Evolutionary conservation across 345 rosid species (phyloP).

Genomic region (Linum usitatissimum): DNA sequence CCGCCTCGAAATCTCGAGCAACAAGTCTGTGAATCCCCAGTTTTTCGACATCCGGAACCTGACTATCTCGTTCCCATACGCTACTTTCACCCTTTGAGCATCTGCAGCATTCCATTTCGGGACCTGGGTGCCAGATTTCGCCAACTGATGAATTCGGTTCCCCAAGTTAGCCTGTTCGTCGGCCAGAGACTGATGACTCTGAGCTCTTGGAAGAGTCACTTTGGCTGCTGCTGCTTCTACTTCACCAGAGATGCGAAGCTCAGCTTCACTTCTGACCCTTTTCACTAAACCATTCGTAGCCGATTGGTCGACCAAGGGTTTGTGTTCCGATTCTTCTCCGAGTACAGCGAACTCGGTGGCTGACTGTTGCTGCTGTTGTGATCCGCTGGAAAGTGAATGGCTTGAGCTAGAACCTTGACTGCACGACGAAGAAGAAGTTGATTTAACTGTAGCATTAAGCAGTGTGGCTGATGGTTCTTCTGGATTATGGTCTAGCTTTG

Average conservation of each 20-base stretch:
- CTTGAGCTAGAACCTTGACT: slow-evolving; percentile 74
- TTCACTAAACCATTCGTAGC: slow-evolving; percentile 16
- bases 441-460: slow-evolving; percentile 33
- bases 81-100: slow-evolving; percentile 50
- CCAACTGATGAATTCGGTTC: slow-evolving; percentile 13
- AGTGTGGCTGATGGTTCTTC: slow-evolving; percentile 15
- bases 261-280: slow-evolving; percentile 36
- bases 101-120: slow-evolving; percentile 30
- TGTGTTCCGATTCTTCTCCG: slow-evolving; percentile 19
- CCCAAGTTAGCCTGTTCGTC: slow-evolving; percentile 25
- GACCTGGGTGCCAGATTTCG: slow-evolving; percentile 14
- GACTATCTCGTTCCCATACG: slow-evolving; percentile 54
- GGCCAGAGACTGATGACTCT: slow-evolving; percentile 26
- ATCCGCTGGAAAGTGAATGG: slow-evolving; percentile 59
- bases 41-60: slow-evolving; percentile 47
- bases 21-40: slow-evolving; percentile 39
- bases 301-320: no score
- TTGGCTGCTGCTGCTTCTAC: slow-evolving; percentile 22
- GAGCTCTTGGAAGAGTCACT: slow-evolving; percentile 28
- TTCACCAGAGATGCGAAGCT: slow-evolving; percentile 37
- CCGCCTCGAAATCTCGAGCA: slow-evolving; percentile 55
- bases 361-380: slow-evolving; percentile 28
- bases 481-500: slow-evolving; percentile 17
- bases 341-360: slow-evolving; percentile 18
- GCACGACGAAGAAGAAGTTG: slow-evolving; percentile 62